Evolutionary conservation across 116 monocot genomes (phyloP), one percentile per base, ranked within the genome.

Genomic region (Zostera marina): DNA sequence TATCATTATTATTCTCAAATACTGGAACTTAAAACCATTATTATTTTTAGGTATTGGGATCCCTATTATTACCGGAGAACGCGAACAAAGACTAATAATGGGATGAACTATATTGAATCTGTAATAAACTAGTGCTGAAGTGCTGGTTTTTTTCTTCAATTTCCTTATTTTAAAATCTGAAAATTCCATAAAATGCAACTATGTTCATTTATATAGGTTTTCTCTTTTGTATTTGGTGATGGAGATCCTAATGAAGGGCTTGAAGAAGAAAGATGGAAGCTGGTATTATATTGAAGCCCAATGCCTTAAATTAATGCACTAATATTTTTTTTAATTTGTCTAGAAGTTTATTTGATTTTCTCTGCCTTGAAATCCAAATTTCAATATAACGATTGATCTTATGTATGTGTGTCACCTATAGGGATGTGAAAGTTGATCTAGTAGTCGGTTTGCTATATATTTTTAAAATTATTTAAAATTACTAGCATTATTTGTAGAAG

Each of bases 211-310:
- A 8, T 74, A 47, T 59, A 96, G 96, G 85, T 96, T 63, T 96
- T 96, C 52, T 96, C 96, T 54, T 96, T 96, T 85, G 96, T 96
- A 58, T 96, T 96, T 76, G 96, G 96, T 64, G 96, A 96, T 66
- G 89, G 96, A 11, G 80, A 96, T 82, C 96, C 96, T 68, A 96
- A 96, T 77, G 74, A 85, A 70, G 96, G 96, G 57, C 64, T 96
- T 44, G 96, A 96, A 72, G 96, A 96, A 66, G 78, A 88, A 70
- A 82, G 96, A 58, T 96, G 96, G 96, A 89, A 96, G 61, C 56
- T 96, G 80, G 96, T 96, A 88, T 11, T 48, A 8, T 45, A 47
- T 25, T 64, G n/a, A 16, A 41, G 47, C 2, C 5, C 16, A n/a
- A n/a, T 2, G 13, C 17, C 4, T 20, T 49, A 3, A 49, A 20